Base-by-base conservation (phyloP, 768 basidiomycete genomes). In the Neoboletus brunneissimus region DNA sequence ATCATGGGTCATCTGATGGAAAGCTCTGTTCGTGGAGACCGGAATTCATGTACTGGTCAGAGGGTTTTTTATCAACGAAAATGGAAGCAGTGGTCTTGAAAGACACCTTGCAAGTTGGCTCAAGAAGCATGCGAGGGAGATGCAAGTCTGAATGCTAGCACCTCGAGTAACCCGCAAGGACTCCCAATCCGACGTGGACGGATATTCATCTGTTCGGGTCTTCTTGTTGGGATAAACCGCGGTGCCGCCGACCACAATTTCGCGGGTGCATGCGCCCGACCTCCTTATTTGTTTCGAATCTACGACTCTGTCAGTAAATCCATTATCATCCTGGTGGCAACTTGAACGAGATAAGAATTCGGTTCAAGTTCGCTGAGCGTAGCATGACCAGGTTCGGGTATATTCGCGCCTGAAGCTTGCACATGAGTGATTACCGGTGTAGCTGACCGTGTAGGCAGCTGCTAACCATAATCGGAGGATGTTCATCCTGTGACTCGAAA, bases 211-310 rank as follows among this genome's bases (percentile, higher is more conserved):
- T 43, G 11, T 7, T 48, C 34, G 10, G 34, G n/a, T 27, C 53
- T 57, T 57, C 56, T 48, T 32, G 27, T n/a, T 37, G n/a, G 38
- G 56, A 57, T 57, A 48, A 47, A 48, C 53, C 51, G 10, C 18
- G 46, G 31, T 48, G 13, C 20, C 5, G 34, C 15, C 20, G 16
- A 23, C 22, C 16, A 20, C 5, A 10, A 11, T 23, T 16, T 18
- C 47, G 32, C 3, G 22, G 2, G n/a, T 47, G 46, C 4, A 20
- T 25, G 48, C 34, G 23, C 48, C 32, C 9, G 22, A 47, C 22
- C 22, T 15, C 48, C 16, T 23, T 15, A 15, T 20, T 20, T 31
- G 12, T 47, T n/a, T 46, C n/a, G n/a, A n/a, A n/a, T n/a, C n/a
- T n/a, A n/a, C n/a, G n/a, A n/a, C n/a, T n/a, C n/a, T n/a, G n/a